phyloP scores from a whole-genome alignment of 1,284 basidiomycete genomes.

The Irpex sp. region DNA sequence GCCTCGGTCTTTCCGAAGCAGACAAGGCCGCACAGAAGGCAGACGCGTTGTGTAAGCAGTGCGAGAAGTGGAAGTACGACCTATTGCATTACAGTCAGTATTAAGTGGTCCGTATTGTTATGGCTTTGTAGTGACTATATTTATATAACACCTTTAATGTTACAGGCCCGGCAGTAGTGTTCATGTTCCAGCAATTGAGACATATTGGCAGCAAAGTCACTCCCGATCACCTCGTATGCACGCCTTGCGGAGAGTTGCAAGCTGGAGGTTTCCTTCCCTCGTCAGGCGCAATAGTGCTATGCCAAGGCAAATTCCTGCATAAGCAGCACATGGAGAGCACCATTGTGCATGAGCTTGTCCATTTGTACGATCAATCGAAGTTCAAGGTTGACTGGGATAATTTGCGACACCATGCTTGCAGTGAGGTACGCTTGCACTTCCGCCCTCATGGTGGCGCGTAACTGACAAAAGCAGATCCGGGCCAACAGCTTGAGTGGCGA shows the following conservation, averaged over 20 bases:
- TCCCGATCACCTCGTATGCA: conserved; percentile 74
- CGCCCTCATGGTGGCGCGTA: background rate
- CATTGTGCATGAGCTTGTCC: conserved; percentile 91
- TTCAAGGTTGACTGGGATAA: conserved; percentile 94
- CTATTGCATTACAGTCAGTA: conserved; percentile 51
- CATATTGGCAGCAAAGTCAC: conserved; percentile 66
- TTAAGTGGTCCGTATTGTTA: conserved; percentile 17
- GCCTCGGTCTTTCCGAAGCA: conserved; percentile 50
- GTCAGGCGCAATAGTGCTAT: conserved; percentile 75
- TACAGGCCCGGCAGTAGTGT: conserved; percentile 78
- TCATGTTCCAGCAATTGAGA: conserved; percentile 86
- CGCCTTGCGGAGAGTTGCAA: conserved; percentile 71
- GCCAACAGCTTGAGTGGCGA: conserved; percentile 93
- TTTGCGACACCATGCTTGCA: conserved; percentile 91
- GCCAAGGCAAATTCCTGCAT: conserved; percentile 78
- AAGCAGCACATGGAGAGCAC: conserved; percentile 92
- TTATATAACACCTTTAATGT: conserved; percentile 5
- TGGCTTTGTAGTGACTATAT: conserved; percentile 11
- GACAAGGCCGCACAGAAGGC: conserved; percentile 44
- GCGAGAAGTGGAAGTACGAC: conserved; percentile 57
- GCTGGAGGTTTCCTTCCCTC: conserved; percentile 84
- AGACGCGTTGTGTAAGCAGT: conserved; percentile 39
- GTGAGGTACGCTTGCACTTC: conserved; percentile 65
- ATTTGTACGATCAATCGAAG: conserved; percentile 92
- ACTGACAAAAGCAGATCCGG: conserved; percentile 63